Conservation (phyloP, 2,329 filamentous ascomycete genomes). For the Rhexocercosporidium sp. region DNA sequence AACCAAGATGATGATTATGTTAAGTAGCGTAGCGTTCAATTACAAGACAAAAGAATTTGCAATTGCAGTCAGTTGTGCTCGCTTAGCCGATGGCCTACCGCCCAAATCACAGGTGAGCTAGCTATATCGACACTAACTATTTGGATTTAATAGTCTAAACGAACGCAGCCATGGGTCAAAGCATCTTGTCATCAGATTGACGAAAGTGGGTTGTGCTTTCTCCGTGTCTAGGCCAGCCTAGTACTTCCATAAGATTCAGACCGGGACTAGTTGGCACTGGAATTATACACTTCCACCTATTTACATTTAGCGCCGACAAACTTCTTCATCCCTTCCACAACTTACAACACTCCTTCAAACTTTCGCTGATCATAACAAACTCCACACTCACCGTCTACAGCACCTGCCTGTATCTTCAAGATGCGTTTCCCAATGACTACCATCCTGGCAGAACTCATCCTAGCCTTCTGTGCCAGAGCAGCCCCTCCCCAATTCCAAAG, state of each 20-base stretch:
- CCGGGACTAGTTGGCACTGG: background rate
- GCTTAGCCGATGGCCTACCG: background rate
- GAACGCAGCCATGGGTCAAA: too few species aligned
- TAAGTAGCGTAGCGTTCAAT: conserved; percentile 11
- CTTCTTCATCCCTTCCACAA: background rate
- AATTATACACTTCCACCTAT: background rate
- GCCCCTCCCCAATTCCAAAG: background rate
- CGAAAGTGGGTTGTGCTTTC: background rate
- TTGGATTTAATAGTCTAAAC: too few species aligned
- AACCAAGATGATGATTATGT: conserved; percentile 55
- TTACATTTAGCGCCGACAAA: background rate
- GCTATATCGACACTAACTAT: background rate
- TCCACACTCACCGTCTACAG: background rate
- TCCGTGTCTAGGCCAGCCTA: background rate
- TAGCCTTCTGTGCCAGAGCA: background rate
- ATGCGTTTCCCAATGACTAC: background rate
- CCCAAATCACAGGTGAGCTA: background rate
- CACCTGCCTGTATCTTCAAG: background rate
- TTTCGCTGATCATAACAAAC: background rate
- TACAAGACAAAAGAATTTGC: background rate
- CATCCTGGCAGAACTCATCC: background rate
- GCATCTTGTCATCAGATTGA: too few species aligned
- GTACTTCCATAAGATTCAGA: background rate
- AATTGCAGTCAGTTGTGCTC: background rate
- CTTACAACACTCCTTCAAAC: background rate